Percentiles rank a stretch among this genome's conserved stretches.
Conservation (phyloP, 306 rosid species). For the Glycyrrhiza uralensis region DNA sequence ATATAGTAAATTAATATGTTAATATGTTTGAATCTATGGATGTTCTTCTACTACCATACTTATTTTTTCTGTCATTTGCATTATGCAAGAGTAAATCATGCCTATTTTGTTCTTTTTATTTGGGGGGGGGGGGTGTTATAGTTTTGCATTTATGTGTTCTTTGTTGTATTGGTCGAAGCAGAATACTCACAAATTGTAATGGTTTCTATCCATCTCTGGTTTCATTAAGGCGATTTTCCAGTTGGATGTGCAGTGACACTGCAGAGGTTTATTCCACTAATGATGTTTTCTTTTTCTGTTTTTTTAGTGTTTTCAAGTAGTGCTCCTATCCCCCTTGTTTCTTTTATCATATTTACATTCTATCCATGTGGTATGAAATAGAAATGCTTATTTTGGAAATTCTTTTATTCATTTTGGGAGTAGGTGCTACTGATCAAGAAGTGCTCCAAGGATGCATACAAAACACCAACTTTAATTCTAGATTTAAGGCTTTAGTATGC, state of each 20-base stretch:
- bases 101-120: background rate
- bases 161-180: background rate
- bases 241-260: background rate
- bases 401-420: background rate
- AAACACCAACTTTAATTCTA: background rate
- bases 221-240: background rate
- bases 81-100: background rate
- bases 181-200: background rate
- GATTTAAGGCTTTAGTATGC: background rate
- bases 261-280: background rate
- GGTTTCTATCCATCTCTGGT: background rate
- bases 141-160: background rate
- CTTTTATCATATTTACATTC: background rate
- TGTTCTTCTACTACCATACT: background rate
- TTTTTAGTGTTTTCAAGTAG: background rate
- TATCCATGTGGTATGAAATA: background rate
- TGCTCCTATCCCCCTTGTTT: background rate
- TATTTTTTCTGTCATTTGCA: background rate
- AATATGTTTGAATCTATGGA: background rate
- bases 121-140: background rate
- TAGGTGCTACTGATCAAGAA: background rate
- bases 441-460: background rate
- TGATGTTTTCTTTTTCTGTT: background rate
- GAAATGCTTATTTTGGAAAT: background rate
- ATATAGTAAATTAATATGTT: background rate